Evolutionary conservation across 805 yeast species (phyloP).

Genomic region (Lipomyces yamanashiensis): DNA sequence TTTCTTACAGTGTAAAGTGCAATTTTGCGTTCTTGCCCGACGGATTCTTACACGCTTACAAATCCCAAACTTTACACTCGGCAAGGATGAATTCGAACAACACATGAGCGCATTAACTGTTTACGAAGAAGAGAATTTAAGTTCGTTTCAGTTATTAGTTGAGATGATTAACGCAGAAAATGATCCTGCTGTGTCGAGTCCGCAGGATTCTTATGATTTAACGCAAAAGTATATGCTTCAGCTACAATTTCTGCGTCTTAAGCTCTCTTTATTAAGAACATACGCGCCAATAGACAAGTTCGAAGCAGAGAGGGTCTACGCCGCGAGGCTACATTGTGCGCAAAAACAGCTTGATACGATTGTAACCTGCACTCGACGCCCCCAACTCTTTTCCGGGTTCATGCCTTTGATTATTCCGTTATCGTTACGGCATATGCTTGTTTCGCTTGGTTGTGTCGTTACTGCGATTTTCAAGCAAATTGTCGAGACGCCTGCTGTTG

Average conservation of each 20-base stretch:
- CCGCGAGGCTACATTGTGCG: slow-evolving; percentile 14
- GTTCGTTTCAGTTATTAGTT: slow-evolving; percentile 32
- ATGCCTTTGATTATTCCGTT: slow-evolving; percentile 23
- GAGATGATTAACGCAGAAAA: slow-evolving; percentile 28
- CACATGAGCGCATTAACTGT: slow-evolving; percentile 1
- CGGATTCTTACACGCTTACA: slow-evolving; percentile 6
- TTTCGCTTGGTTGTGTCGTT: not conserved
- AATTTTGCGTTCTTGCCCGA: slow-evolving; percentile 24
- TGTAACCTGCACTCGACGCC: slow-evolving; percentile 23
- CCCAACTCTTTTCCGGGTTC: slow-evolving; percentile 24
- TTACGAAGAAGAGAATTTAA: slow-evolving; percentile 28
- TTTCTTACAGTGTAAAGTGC: slow-evolving; percentile 19
- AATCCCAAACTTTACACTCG: slow-evolving; percentile 11
- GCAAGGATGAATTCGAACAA: slow-evolving; percentile 14
- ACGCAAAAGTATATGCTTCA: slow-evolving; percentile 32
- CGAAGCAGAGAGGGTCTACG: not conserved
- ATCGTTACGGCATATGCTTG: slow-evolving; percentile 15
- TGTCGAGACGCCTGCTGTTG: slow-evolving; percentile 7
- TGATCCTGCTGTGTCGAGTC: slow-evolving; percentile 22
- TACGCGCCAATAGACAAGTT: slow-evolving; percentile 14
- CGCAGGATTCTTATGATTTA: slow-evolving; percentile 32
- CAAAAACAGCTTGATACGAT: slow-evolving; percentile 27
- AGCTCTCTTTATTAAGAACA: slow-evolving; percentile 17
- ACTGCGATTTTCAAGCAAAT: slow-evolving; percentile 3
- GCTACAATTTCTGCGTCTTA: slow-evolving; percentile 19